Evolutionary conservation across 306 rosid genomes (phyloP), one percentile per base, ranked within the genome.

Genomic region (Myrica gale): DNA sequence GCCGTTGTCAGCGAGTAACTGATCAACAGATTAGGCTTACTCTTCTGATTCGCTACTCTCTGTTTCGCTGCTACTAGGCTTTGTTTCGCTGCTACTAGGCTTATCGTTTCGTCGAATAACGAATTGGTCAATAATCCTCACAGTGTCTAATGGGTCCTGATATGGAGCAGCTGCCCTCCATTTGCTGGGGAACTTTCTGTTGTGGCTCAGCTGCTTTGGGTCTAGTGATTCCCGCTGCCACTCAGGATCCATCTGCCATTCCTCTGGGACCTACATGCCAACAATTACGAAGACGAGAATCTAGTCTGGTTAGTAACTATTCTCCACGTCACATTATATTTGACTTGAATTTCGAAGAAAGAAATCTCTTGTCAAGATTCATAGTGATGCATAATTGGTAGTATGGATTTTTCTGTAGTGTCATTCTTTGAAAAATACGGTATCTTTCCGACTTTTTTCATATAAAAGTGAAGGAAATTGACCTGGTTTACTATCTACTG

Each of bases 61-160:
- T 26, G n/a, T 1, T 73, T 79, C 66, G 77, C 60, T 26, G 52
- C 19, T 5, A 15, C 47, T 17, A 26, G 32, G 32, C 6, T 6
- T 12, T 26, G n/a, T 1, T 73, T 79, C 66, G 76, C 60, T 32
- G 37, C 37, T 32, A 32, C 37, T 32, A 32, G 37, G 37, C 51
- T 51, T 85, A 39, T 81, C 89, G 8, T 86, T 84, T 74, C 71
- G 84, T 75, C 65, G 70, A 76, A 90, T 89, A 62, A 87, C 82
- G 51, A 95, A 92, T 43, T 86, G 92, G 69, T 95, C 97, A 57
- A 95, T 94, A 81, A 95, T 83, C 78, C 89, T 92, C 73, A 95
- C 99, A 0, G 92, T 79, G 7, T 86, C 84, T 26, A 92, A 69
- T 11, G 97, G 97, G 68, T 92, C 99, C 71, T 82, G 97, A 66